Base-by-base conservation (phyloP, 495 filamentous ascomycete species). In the Podospora anserina region DNA sequence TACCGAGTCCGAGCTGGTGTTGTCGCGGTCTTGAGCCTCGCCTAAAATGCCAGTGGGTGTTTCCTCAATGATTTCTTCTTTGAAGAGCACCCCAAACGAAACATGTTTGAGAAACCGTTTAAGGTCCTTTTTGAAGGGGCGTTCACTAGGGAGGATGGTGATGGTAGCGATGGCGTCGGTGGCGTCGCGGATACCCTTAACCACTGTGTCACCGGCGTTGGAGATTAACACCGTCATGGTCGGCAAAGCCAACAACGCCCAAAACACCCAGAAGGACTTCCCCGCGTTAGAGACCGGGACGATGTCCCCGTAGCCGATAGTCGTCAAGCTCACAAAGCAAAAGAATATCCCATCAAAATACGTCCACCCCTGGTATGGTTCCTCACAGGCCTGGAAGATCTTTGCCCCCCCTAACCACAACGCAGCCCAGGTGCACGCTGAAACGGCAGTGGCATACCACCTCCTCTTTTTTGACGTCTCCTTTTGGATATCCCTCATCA, bases 321-420 rank as follows among this genome's bases (percentile, higher is more conserved):
- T 96, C 5, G 94, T 82, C 44, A 96, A 83, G 3, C 88, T 87
- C 3, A 88, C 88, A 74, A 92, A 97, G 3, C 90, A 77, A 77
- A 95, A 96, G 75, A 96, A 97, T 6, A 97, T 76, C 0, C 87
- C 82, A 16, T 89, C 79, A 68, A 95, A 96, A 72, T 96, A 97
- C n/a, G 78, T 84, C 93, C 92, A 96, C 1, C 80, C 63, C 58
- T 83, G 81, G 61, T 82, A 84, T 4, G 72, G 74, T 16, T 16
- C 63, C 69, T 83, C 81, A 67, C 75, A 81, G 39, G 71, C 75
- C 67, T 80, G 78, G 75, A 97, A 96, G 49, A 94, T 82, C 18
- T 85, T 82, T 0, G 92, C 93, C 2, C 93, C 93, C 0, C 90
- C 80, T 23, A 94, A 80, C 93, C 93, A 97, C 44, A 97, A 76